Base-by-base conservation (phyloP, 768 basidiomycete species). In the Fomitopsis pulvina region DNA sequence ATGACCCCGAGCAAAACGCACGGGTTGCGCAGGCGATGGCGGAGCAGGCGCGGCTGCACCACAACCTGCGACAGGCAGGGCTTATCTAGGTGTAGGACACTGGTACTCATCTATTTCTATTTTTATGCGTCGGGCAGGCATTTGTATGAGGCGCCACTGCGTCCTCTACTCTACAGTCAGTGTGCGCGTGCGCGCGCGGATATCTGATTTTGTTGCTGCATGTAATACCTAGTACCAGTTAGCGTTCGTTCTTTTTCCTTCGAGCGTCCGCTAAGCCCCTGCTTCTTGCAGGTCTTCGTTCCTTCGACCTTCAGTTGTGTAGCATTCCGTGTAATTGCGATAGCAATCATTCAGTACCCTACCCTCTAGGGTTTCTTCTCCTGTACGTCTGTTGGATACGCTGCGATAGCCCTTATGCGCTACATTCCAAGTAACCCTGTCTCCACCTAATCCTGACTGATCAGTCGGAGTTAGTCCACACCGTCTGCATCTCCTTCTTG, bases 11-110 rank as follows among this genome's bases (percentile, higher is more conserved):
- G 42, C 68, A 70, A 14, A 71, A 68, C 39, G 70, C 68, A 22
- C 64, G 69, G 30, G 55, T 77, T 28, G 70, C 71, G 40, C 68
- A 73, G 39, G 78, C 76, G 21, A 58, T 79, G 12, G 72, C 65
- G 52, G 73, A 73, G 43, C 85, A 88, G 49, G 73, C 73, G 47
- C 71, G 77, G 48, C 64, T 87, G 52, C 77, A 80, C 51, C 68
- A 71, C 2, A 79, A 81, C 57, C 66, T 88, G 55, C 74, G 83
- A 53, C 74, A 71, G 34, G 85, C 84, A 9, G 85, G 85, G 38
- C 68, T 89, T 46, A 56, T 88, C 29, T 87, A 64, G 63, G 12
- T 22, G 24, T 25, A 14, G 18, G 37, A 12, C 45, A 34, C 34
- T 37, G 7, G 14, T 12, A 5, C 5, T 37, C 30, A 32, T 32